phyloP scores from a whole-genome alignment of 2,329 filamentous ascomycete genomes.

The Allantophomopsis cytisporea region DNA sequence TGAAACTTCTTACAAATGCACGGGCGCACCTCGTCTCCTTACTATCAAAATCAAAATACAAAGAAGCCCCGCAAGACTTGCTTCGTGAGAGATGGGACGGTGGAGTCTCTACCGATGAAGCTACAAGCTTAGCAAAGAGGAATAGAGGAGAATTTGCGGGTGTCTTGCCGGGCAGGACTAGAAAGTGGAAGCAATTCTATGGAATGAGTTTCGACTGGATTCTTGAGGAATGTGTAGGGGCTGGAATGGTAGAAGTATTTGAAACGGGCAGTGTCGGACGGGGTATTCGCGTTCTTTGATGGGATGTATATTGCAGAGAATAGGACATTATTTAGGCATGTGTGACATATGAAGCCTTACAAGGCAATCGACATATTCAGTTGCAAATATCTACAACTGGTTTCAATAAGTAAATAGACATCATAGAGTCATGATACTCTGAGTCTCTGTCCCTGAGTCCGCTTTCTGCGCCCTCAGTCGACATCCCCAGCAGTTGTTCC shows the following conservation, averaged over 20 bases:
- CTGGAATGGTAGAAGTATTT: constrained; percentile 60
- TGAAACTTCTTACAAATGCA: constrained; percentile 49
- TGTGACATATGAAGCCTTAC: no score
- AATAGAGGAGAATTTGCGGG: constrained; percentile 40
- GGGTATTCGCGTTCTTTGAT: constrained; percentile 34
- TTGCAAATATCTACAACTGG: no score
- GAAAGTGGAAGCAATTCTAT: constrained; percentile 58
- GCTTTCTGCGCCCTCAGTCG: no score
- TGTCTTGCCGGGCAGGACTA: constrained; percentile 44
- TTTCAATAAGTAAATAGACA: no score
- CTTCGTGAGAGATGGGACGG: constrained; percentile 61
- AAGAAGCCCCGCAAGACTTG: constrained; percentile 47
- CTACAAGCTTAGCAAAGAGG: constrained; percentile 30
- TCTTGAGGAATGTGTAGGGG: constrained; percentile 55
- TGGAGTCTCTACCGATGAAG: constrained; percentile 34
- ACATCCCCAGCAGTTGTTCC: no score
- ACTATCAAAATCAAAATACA: constrained; percentile 42
- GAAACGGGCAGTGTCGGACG: constrained; percentile 62
- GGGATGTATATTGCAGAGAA: background rate
- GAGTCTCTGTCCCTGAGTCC: no score
- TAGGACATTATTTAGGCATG: no score
- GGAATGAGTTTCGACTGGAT: constrained; percentile 61
- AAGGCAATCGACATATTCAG: no score
- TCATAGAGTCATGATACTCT: no score
- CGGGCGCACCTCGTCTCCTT: constrained; percentile 47